These are phyloP conservation scores for Thalia dealbata DNA, from an alignment of 176 grass and related monocot genomes.

Conservation along the genomic window DNA sequence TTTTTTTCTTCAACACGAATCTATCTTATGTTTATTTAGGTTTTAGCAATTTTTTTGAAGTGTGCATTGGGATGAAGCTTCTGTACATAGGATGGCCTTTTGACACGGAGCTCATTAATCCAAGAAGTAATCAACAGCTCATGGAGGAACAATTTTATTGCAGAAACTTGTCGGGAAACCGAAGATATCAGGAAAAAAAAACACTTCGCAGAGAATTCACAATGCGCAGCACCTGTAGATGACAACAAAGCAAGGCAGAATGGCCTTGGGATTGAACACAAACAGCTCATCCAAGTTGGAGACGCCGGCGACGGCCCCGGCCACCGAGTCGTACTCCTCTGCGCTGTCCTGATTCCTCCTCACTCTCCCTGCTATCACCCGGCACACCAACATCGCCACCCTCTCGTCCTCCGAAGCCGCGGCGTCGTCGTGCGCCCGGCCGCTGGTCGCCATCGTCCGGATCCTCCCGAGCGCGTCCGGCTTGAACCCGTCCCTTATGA, in stretches of 20 bases:
- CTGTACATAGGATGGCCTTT: no score
- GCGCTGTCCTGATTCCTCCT: constrained; percentile 22
- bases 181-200: neutral
- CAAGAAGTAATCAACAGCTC: no score
- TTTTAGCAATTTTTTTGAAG: no score
- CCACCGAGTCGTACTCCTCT: constrained; percentile 52
- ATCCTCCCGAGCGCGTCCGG: constrained; percentile 21
- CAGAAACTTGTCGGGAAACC: no score
- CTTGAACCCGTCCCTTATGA: constrained; percentile 68
- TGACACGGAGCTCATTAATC: no score
- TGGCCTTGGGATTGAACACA: constrained; percentile 74
- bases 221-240: constrained; percentile 34
- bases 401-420: neutral
- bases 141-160: no score
- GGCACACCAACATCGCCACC: constrained; percentile 83
- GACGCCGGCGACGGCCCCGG: constrained; percentile 31
- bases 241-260: constrained; percentile 94
- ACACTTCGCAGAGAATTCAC: neutral
- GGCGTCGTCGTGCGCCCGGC: constrained; percentile 47
- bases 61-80: no score
- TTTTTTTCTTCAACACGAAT: no score
- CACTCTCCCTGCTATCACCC: constrained; percentile 77
- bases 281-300: constrained; percentile 68
- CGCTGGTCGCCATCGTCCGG: constrained; percentile 69
- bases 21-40: no score